Base-by-base conservation (phyloP, 805 yeast species). In the Nakazawaea wickerhamii region DNA sequence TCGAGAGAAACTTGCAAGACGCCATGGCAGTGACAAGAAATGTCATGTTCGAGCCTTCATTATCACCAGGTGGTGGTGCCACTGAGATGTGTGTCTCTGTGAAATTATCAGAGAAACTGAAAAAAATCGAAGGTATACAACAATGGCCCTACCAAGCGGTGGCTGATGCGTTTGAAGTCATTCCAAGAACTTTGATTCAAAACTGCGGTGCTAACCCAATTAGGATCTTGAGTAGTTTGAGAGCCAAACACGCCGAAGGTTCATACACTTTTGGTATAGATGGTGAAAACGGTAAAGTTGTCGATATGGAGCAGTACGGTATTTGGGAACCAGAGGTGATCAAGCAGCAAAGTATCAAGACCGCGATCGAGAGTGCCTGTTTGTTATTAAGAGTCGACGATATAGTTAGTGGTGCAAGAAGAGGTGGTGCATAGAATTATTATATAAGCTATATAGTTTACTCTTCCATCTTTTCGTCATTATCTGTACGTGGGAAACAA, bases 61-160 rank as follows among this genome's bases (percentile, higher is more conserved):
- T 93, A 58, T 76, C 96, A 2, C 99, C 99, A 38, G 99, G 99
- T 55, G 99, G 99, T 48, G 99, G 99, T 55, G 99, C 99, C 41
- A 91, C 97, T 22, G 99, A 93, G 68, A 93, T 93, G 98, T 98
- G 98, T 3, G 89, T 93, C 30, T 75, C 91, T 46, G 97, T 93
- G 23, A 79, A 73, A 51, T 73, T 93, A 47, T 76, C 95, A 14
- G 96, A 90, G 60, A 83, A 79, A 67, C 96, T 98, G 38, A 91
- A 89, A 69, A 73, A 80, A 39, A 77, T 93, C 52, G 96, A 89
- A 62, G 99, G 98, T 48, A 84, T 91, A 45, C 90, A 85, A 46
- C 99, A 93, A 67, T 91, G 96, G 95, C 99, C 99, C 38, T 93
- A 93, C 65, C 93, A 87, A 66, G 97, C 98, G 3, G 98, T 93